These are phyloP conservation scores for Fusarium sp. DNA, from an alignment of 2,329 filamentous ascomycete species.

Conservation along the genomic window DNA sequence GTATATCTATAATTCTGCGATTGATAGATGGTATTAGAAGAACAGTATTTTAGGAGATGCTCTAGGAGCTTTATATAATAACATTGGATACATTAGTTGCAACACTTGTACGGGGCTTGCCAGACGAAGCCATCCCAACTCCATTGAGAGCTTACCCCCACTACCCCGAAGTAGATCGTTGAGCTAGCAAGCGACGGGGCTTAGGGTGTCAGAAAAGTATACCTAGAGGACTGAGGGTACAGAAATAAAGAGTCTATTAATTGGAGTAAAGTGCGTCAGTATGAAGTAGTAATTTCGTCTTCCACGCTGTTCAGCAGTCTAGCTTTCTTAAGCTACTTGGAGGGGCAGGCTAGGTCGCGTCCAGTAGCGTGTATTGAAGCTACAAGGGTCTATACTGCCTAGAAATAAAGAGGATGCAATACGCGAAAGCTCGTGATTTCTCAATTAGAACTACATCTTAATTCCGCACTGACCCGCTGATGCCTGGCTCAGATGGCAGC, in stretches of 20 bases:
- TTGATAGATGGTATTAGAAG: not conserved
- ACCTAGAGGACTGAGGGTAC: not conserved
- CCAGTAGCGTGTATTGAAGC: constrained; percentile 20
- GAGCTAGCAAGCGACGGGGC: constrained; percentile 4
- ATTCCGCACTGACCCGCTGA: constrained; percentile 22
- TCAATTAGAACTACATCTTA: not conserved
- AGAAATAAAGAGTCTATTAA: not conserved
- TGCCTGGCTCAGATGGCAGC: constrained; percentile 35
- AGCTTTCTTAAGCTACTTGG: not conserved
- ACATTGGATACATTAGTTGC: not conserved
- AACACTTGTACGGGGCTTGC: not conserved
- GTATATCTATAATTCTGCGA: not conserved
- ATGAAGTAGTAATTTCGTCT: not conserved
- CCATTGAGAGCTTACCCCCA: constrained; percentile 1
- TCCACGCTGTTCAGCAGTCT: not conserved
- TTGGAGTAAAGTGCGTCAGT: rapidly evolving
- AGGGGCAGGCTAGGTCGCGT: constrained; percentile 24
- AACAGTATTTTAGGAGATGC: not conserved
- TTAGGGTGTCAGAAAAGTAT: not conserved
- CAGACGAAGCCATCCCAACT: constrained; percentile 31
- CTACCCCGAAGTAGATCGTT: constrained; percentile 13
- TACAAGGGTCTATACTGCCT: constrained; percentile 43
- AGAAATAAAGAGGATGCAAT: constrained; percentile 21
- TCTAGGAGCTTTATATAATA: constrained; percentile 36
- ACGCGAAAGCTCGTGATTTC: constrained; percentile 44